A percentile compares a stretch with the other conserved stretches of the same genome.
Evolutionary conservation across 2,329 filamentous ascomycete genomes (phyloP).

Genomic region (Nothophaeocryptopus gaeumannii): DNA sequence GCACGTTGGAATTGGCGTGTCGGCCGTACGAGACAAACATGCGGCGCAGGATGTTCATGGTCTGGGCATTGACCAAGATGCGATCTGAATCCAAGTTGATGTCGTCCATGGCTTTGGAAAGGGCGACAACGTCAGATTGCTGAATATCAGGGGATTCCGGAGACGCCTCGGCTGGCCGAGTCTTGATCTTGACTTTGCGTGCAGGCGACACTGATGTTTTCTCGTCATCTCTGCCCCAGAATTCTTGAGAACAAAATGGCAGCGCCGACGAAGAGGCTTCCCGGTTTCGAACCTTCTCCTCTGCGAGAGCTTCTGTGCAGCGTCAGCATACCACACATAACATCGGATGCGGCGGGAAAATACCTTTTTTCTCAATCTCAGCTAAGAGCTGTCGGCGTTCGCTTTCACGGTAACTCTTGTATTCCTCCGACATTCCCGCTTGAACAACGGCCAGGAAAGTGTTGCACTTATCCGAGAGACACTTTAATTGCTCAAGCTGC

Average conservation of each 20-base stretch:
- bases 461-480: not conserved
- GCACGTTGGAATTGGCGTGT: not conserved
- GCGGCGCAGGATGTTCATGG: conserved; percentile 1
- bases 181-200: conserved; percentile 7
- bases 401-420: not conserved
- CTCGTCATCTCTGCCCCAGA: not conserved
- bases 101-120: not conserved
- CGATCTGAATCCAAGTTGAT: not conserved
- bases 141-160: too few species aligned
- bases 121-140: too few species aligned
- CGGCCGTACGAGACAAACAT: conserved; percentile 10
- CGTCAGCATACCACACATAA: too few species aligned
- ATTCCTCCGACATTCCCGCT: not conserved
- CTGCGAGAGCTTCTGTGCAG: too few species aligned
- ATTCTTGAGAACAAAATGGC: not conserved
- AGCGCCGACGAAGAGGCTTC: too few species aligned
- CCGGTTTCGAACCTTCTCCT: too few species aligned
- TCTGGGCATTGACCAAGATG: not conserved
- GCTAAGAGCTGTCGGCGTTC: not conserved
- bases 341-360: too few species aligned
- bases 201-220: not conserved
- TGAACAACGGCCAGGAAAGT: not conserved
- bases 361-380: not conserved
- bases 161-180: not conserved
- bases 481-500: not conserved